Base-by-base conservation (phyloP, 768 basidiomycete genomes). In the Tulasnella sp. region DNA sequence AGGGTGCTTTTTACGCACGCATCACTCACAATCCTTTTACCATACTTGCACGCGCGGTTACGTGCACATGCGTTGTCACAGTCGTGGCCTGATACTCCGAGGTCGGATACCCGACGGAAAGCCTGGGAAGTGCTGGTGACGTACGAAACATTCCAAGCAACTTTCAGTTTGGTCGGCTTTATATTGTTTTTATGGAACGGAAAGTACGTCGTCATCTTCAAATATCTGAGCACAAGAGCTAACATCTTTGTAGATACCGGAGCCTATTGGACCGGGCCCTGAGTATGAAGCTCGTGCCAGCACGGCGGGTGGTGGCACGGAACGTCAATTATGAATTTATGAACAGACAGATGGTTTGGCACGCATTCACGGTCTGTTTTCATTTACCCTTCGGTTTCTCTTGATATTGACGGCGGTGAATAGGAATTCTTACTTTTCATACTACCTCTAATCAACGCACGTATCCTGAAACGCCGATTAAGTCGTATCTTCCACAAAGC, bases 311-410 rank as follows among this genome's bases (percentile, higher is more conserved):
- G 32, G 75, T 82, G 34, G 81, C 79, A 60, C 80, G 86, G 15
- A 84, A 93, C 63, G 86, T 98, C 49, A 94, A 88, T 65, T 99
- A 96, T 69, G 96, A 98, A 66, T 98, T 92, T 65, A 94, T 98
- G 89, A 97, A 98, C 65, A 86, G 96, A 63, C 94, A 98, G 69
- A 87, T 99, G 78, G 96, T 99, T 54, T 99, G 96, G 96, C 89
- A 93, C 66, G 88, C 91, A 0, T 94, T 98, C 68, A 98, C 96
- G 6, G 94, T 94, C 65, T 54, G 87, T 70, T 23, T 21, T 34
- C 49, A 39, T 32, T 6, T 45, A 14, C 19, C 29, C 32, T 31
- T 31, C 2, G 7, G 31, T 21, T 12, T 48, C 17, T 34, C 45
- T 5, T 5, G 21, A 40, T 17, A 9, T 21, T 35, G 50, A 37